Evolutionary conservation across 805 yeast genomes (phyloP), one percentile per base, ranked within the genome.

Genomic region (Candida easanensis): DNA sequence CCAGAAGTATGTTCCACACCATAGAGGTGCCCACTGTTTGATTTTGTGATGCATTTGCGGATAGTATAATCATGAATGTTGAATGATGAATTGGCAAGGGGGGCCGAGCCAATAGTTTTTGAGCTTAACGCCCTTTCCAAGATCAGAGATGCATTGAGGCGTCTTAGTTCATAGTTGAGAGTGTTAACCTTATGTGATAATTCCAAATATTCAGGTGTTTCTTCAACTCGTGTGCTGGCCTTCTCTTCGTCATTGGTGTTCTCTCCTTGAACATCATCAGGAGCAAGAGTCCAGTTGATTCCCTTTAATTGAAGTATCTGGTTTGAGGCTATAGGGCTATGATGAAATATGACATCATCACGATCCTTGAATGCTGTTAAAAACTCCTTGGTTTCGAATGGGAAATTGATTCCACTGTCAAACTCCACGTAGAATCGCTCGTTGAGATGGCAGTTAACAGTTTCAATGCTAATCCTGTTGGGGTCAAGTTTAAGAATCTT

Each of bases 391-490:
- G 6, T 19, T 13, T 17, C 15, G 34, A 18, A 19, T 17, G 34
- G 34, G 18, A 32, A 32, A 4, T 17, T 10, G 5, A n/a, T 17
- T 5, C 14, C 13, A 6, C 5, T 19, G 22, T 17, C 15, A 6
- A 19, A 15, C 34, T 32, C 34, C 8, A 31, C 26, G 22, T 18
- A 19, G 19, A 35, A n/a, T 20, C 39, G 13, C 38, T 40, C 31
- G 10, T 17, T 22, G 7, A 13, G 11, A n/a, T 15, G n/a, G 6
- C 37, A 13, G 25, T 47, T 32, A 5, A 47, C 41, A 13, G 41
- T 19, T 37, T 44, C 51, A n/a, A 47, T 25, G 17, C 44, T 42
- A 5, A 44, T 35, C 13, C n/a, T 14, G 31, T 39, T 22, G 8
- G 30, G 34, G 7, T 21, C n/a, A 10, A 46, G 15, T 20, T 20